Base-by-base conservation (phyloP, 139 green algal species). In the Chlamydomonas sphaeroides region DNA sequence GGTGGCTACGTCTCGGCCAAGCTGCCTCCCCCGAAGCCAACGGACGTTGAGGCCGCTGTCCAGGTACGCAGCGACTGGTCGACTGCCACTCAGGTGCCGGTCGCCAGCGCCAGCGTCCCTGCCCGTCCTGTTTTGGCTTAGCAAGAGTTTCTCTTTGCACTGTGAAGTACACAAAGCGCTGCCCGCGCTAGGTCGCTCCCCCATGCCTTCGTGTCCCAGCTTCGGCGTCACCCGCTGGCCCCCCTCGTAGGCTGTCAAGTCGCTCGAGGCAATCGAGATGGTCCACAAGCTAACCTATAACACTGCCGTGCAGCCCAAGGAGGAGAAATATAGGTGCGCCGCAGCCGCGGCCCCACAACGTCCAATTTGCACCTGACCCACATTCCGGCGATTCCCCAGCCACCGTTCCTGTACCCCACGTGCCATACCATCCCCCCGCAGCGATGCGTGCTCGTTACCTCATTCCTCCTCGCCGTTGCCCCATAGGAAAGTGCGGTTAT, bases 241-340 rank as follows among this genome's bases (percentile, higher is more conserved):
- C 1, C 53, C 39, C 51, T 8, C 20, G 49, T 33, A 75, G 65
- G 65, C 65, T 10, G 65, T 84, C 28, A 75, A 76, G 78, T 68
- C 48, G 1, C n/a, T 77, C 10, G 78, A 84, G 65, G 49, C 78
- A 0, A 36, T 84, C 0, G 78, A 84, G 78, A 84, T 84, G 65
- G 67, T 84, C 15, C 65, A 76, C 32, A 84, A 84, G 35, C 78
- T 84, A 0, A 28, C 76, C 3, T 84, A 84, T 35, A 84, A 84
- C 48, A 53, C 62, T 38, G 65, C 78, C 1, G 78, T 84, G 32
- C 65, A 76, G 78, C 78, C 78, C 0, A 84, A 84, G 51, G 78
- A 84, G 33, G 78, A 84, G 2, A 84, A 84, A 48, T 84, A 53
- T 14, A 65, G 78, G 0, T 45, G 45, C n/a, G n/a, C n/a, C n/a